These are phyloP conservation scores for Starmerella vaccinii DNA, from an alignment of 805 yeast species.

Conservation along the genomic window DNA sequence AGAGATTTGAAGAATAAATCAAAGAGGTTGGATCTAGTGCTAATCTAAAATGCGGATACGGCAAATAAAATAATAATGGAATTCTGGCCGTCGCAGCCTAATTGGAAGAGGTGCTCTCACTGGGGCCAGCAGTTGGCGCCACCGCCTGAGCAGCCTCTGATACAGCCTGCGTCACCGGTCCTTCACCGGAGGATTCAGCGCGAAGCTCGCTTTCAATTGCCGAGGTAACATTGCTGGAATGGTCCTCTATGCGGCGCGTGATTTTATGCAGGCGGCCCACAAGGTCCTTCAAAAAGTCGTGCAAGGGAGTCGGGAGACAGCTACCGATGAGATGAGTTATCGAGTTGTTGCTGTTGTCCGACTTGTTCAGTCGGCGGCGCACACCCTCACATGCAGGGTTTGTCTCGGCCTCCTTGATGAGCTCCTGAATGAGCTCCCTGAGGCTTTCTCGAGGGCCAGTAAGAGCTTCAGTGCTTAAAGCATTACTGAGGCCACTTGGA, in stretches of 20 bases:
- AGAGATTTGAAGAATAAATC: no score
- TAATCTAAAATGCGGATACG: no score
- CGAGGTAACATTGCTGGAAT: neutral
- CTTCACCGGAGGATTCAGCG: no score
- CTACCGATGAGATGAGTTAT: neutral
- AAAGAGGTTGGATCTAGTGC: no score
- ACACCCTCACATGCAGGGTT: conserved; percentile 3
- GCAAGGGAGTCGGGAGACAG: neutral
- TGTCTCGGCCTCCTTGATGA: conserved; percentile 8
- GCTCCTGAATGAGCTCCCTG: conserved; percentile 8
- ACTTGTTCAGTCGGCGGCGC: neutral
- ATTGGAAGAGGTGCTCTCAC: no score
- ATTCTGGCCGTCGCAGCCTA: no score
- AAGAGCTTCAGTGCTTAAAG: neutral
- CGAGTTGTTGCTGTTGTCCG: neutral
- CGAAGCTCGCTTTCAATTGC: neutral
- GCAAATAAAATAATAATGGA: no score
- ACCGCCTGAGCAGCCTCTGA: no score
- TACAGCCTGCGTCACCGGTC: no score
- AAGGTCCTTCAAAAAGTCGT: conserved; percentile 1
- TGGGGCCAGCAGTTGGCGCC: no score
- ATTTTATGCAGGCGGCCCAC: neutral
- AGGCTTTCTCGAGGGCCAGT: conserved; percentile 11
- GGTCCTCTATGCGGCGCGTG: neutral
- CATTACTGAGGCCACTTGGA: neutral